Conservation (phyloP, 352 stramenopile genomes). For the Globisporangium paroecandrum region DNA sequence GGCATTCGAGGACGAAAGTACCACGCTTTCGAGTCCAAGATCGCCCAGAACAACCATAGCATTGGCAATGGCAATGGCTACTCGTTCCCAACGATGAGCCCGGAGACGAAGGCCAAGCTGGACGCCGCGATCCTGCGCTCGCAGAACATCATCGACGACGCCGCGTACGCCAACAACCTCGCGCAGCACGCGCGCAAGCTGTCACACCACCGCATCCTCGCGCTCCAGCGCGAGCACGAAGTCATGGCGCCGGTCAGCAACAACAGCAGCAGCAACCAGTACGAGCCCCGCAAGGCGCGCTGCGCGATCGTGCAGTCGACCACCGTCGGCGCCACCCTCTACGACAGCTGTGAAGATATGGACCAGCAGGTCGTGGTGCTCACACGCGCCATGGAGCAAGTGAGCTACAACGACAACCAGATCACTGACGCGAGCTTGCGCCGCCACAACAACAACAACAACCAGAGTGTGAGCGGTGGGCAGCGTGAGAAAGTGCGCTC, state of each 20-base stretch:
- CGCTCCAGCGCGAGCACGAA: constrained; percentile 61
- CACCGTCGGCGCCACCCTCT: neutral
- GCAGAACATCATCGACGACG: constrained; percentile 58
- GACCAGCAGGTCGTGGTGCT: constrained; percentile 18
- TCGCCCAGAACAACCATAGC: constrained; percentile 12
- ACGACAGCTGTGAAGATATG: neutral
- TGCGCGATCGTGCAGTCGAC: constrained; percentile 3
- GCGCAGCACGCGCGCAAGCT: constrained; percentile 70
- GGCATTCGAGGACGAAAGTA: constrained; percentile 21
- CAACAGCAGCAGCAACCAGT: constrained; percentile 25
- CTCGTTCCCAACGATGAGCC: constrained; percentile 13
- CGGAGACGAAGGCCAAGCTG: constrained; percentile 37
- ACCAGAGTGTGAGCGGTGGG: neutral
- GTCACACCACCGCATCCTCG: constrained; percentile 59
- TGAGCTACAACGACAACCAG: constrained; percentile 5
- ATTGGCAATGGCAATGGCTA: neutral
- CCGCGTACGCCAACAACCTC: constrained; percentile 62
- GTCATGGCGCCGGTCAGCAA: constrained; percentile 27
- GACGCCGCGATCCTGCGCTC: constrained; percentile 43
- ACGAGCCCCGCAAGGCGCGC: constrained; percentile 3
- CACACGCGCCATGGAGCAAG: constrained; percentile 10
- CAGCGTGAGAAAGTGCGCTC: constrained; percentile 2
- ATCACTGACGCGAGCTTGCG: constrained; percentile 5
- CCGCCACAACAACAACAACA: constrained; percentile 15
- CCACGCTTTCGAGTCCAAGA: constrained; percentile 20